These are phyloP conservation scores for Solanum neorickii DNA, from an alignment of 257 asterid genomes.

Conservation along the genomic window DNA sequence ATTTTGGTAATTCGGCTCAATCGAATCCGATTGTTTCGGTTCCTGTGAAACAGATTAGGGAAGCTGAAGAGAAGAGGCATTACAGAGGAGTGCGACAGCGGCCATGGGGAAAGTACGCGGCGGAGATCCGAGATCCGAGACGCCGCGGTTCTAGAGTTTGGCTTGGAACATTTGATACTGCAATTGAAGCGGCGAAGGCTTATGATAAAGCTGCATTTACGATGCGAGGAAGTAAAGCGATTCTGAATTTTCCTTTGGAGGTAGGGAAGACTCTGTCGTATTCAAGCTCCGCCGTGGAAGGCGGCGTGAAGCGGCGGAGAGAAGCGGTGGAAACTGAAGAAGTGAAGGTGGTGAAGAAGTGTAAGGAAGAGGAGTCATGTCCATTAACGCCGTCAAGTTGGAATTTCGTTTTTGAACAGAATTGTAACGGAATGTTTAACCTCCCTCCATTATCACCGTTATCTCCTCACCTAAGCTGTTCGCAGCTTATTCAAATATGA, in stretches of 20 bases:
- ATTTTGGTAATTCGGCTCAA: background rate
- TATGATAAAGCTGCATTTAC: constrained; percentile 60
- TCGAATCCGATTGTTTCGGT: background rate
- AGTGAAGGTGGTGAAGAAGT: constrained; percentile 4
- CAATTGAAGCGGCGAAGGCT: constrained; percentile 59
- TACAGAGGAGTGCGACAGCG: constrained; percentile 38
- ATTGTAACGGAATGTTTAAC: constrained; percentile 2
- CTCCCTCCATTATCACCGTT: constrained; percentile 9
- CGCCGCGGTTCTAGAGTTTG: constrained; percentile 48
- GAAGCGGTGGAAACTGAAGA: constrained; percentile 15
- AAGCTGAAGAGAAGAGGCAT: background rate
- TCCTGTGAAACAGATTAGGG: background rate
- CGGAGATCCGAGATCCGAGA: constrained; percentile 58
- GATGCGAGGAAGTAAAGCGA: constrained; percentile 67
- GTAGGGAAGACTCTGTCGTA: constrained; percentile 15
- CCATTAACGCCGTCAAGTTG: constrained; percentile 38
- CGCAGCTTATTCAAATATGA: constrained; percentile 1
- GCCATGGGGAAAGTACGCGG: constrained; percentile 64
- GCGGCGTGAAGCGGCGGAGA: constrained; percentile 4
- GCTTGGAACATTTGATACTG: constrained; percentile 59
- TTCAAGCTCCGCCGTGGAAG: background rate
- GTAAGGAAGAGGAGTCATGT: constrained; percentile 8
- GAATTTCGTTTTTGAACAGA: constrained; percentile 16
- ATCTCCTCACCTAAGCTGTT: constrained; percentile 10
- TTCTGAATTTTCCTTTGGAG: constrained; percentile 56